Base-by-base conservation (phyloP, 106 monocot genomes). In the Acanthochlamys bracteata region DNA sequence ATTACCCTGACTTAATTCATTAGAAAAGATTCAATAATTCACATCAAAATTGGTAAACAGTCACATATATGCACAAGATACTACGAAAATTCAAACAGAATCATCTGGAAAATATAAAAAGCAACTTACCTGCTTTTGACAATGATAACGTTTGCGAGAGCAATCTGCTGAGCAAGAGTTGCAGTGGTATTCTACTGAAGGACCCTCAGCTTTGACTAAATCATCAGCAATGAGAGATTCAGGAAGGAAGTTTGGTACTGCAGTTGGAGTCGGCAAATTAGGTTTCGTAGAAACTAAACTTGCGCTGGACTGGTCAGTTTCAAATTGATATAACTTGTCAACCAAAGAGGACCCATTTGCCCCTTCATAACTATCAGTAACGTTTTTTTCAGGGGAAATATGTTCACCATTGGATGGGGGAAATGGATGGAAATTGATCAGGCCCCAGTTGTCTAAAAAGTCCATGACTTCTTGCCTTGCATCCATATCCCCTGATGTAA, bases 371-470 rank as follows among this genome's bases (percentile, higher is more conserved):
- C 20, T 67, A 67, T 68, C 73, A 21, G 53, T 19, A 42, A 54
- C 74, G 10, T 22, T 61, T 17, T 51, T 39, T 20, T 55, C 20
- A 25, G 33, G 53, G 25, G 25, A 24, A 65, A 25, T 47, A 22
- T 27, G 4, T 47, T 84, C 80, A 24, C 72, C 27, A 20, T 53
- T 65, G 39, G 71, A 66, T 14, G 86, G 79, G 7, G 76, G 82
- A 54, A 90, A 88, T 56, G 95, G 95, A 57, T 96, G 95, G 71
- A 90, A 96, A 80, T 96, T 96, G 23, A 90, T 96, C 78, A 96
- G 80, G 23, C 95, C 95, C 95, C 95, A 96, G 54, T 85, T 75
- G 59, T 90, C 95, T 66, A 96, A 66, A 65, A 90, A 90, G 46
- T 90, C 90, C 73, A 90, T 70, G 15, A 88, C 76, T 71, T 96